Evolutionary conservation across 2,329 filamentous ascomycete genomes (phyloP).

Genomic region (Septoria linicola): DNA sequence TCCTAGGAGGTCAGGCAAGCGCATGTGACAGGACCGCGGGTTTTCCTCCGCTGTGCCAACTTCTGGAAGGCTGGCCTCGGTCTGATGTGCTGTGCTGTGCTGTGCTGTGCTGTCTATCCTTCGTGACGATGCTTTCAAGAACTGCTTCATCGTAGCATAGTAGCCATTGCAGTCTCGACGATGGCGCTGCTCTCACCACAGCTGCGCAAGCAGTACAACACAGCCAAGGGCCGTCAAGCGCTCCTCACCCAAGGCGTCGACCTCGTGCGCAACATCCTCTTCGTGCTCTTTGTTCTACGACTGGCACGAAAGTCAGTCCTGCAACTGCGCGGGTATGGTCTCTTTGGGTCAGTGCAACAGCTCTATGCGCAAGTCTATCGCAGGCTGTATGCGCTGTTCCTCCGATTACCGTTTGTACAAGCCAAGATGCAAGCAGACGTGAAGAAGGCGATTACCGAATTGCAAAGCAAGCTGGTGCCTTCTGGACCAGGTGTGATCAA

Average conservation of each 20-base stretch:
- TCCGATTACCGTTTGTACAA: slow-evolving; percentile 82
- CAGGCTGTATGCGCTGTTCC: slow-evolving; percentile 78
- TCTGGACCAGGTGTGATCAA: slow-evolving; percentile 67
- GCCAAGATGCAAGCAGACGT: slow-evolving; percentile 83
- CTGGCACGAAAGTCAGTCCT: slow-evolving; percentile 77
- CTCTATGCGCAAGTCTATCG: slow-evolving; percentile 71
- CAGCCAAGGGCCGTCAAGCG: slow-evolving; percentile 27
- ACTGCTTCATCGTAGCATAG: neutral
- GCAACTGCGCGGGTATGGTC: slow-evolving; percentile 83
- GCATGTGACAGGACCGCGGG: too few species aligned
- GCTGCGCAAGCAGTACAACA: slow-evolving; percentile 30
- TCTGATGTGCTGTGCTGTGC: too few species aligned
- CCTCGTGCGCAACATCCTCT: slow-evolving; percentile 75
- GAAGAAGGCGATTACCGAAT: slow-evolving; percentile 71
- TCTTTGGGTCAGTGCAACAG: slow-evolving; percentile 74
- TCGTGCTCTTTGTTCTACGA: slow-evolving; percentile 82
- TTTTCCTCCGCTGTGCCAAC: too few species aligned
- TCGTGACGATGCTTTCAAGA: too few species aligned
- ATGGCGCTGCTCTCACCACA: slow-evolving; percentile 22
- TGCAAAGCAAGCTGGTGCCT: slow-evolving; percentile 81
- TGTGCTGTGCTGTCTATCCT: too few species aligned
- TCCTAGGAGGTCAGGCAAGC: too few species aligned
- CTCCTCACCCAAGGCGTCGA: slow-evolving; percentile 31
- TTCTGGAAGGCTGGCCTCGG: too few species aligned
- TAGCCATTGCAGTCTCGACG: too few species aligned